A percentile compares a stretch with the other conserved stretches of the same genome.
Evolutionary conservation across 768 basidiomycete species (phyloP).

Genomic region (Collybiopsis luxurians): DNA sequence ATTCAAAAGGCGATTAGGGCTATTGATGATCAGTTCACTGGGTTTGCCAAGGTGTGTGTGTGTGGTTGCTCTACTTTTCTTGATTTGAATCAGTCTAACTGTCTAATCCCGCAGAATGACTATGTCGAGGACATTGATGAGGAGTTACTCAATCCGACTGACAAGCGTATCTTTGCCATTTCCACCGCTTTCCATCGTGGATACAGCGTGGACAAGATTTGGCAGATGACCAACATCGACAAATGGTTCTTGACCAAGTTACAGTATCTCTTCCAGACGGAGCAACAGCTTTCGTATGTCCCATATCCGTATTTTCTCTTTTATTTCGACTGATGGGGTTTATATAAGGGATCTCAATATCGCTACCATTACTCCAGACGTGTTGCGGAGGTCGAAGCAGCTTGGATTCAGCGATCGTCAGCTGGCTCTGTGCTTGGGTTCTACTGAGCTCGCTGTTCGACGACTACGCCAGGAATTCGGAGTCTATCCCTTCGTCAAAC

Average conservation of each 20-base stretch:
- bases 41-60: conserved; percentile 75
- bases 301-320: neutral
- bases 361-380: conserved; percentile 55
- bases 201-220: conserved; percentile 93
- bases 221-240: conserved; percentile 98
- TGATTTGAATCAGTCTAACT: neutral
- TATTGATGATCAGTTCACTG: conserved; percentile 93
- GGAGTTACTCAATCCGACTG: conserved; percentile 91
- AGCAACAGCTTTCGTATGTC: conserved; percentile 70
- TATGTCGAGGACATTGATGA: conserved; percentile 89
- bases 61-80: neutral
- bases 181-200: conserved; percentile 91
- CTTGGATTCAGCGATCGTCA: conserved; percentile 95
- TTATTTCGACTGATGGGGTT: neutral
- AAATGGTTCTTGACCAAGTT: conserved; percentile 97
- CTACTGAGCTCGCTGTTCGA: conserved; percentile 92
- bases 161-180: conserved; percentile 96
- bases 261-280: conserved; percentile 79
- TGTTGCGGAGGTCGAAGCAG: conserved; percentile 85
- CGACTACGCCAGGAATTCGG: conserved; percentile 80
- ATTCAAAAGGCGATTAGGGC: conserved; percentile 97
- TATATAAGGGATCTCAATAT: conserved; percentile 57
- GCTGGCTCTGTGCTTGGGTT: conserved; percentile 76
- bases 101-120: conserved; percentile 63
- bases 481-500: conserved; percentile 92